A percentile compares a stretch with the other conserved stretches of the same genome.
Evolutionary conservation across 176 grass and related monocot genomes (phyloP).

Genomic region (Stipa capillata): DNA sequence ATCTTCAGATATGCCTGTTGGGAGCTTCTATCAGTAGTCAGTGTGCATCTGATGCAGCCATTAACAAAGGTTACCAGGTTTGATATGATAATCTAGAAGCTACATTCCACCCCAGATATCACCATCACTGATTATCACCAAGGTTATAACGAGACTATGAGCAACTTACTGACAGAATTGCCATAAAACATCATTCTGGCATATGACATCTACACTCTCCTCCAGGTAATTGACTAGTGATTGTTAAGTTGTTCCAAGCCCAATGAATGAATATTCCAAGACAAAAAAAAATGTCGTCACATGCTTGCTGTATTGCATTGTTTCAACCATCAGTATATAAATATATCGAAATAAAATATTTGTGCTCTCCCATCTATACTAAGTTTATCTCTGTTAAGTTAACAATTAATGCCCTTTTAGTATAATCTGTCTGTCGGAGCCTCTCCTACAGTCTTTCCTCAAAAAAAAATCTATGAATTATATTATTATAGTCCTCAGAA

Average conservation of each 20-base stretch:
- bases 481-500: not conserved
- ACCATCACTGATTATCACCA: not conserved
- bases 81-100: constrained; percentile 6
- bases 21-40: not conserved
- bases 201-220: not conserved
- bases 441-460: too few relatives aligned
- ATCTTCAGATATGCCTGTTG: not conserved
- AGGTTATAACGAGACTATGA: not conserved
- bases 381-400: constrained; percentile 10
- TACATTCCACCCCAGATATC: not conserved
- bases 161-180: not conserved
- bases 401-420: not conserved
- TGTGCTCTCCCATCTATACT: not conserved
- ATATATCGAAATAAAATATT: not conserved
- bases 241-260: not conserved
- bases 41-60: not conserved
- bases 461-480: constrained; percentile 5
- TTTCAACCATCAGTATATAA: not conserved
- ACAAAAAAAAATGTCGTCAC: not conserved
- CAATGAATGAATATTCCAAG: not conserved
- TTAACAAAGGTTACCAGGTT: not conserved
- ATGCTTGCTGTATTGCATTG: not conserved
- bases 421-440: too few relatives aligned
- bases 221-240: not conserved
- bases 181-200: not conserved